phyloP scores from a whole-genome alignment of 2,329 filamentous ascomycete species.

The Fusarium luffae region DNA sequence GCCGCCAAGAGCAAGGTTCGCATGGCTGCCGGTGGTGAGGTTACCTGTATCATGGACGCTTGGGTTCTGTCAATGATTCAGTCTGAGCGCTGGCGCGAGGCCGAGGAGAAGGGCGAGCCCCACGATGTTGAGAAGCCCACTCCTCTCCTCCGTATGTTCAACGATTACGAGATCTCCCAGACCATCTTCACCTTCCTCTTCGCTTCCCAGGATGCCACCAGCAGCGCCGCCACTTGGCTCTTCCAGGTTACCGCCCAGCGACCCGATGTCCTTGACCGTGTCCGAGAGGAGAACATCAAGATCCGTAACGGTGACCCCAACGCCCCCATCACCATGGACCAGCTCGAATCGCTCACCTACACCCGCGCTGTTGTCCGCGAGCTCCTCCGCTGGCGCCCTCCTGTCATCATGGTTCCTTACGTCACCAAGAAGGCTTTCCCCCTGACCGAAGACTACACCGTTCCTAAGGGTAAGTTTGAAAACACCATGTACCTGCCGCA shows the following conservation, averaged over 20 bases:
- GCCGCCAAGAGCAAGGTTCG: conserved; percentile 92
- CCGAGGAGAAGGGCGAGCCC: conserved; percentile 77
- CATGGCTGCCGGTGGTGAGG: conserved; percentile 87
- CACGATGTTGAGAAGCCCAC: conserved; percentile 82
- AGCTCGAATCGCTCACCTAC: conserved; percentile 89
- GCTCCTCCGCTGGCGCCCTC: conserved; percentile 91
- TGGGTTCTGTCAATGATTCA: conserved; percentile 93
- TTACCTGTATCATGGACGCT: conserved; percentile 93
- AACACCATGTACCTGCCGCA: background rate
- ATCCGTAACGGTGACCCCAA: conserved; percentile 79
- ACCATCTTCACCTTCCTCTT: conserved; percentile 97
- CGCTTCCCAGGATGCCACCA: conserved; percentile 96
- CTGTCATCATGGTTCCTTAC: conserved; percentile 97
- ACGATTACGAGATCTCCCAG: conserved; percentile 90
- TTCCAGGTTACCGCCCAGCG: conserved; percentile 95
- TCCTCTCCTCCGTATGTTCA: conserved; percentile 85
- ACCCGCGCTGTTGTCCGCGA: conserved; percentile 93
- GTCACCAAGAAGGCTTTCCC: conserved; percentile 95
- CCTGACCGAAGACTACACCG: conserved; percentile 87
- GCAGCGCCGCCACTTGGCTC: conserved; percentile 91
- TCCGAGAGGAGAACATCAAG: conserved; percentile 89
- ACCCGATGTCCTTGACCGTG: conserved; percentile 88
- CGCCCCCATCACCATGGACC: conserved; percentile 79
- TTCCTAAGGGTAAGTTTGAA: conserved; percentile 76
- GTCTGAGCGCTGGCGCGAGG: conserved; percentile 83